Evolutionary conservation across 352 stramenopile species (phyloP).

Genomic region (Phytopythium sindhum): DNA sequence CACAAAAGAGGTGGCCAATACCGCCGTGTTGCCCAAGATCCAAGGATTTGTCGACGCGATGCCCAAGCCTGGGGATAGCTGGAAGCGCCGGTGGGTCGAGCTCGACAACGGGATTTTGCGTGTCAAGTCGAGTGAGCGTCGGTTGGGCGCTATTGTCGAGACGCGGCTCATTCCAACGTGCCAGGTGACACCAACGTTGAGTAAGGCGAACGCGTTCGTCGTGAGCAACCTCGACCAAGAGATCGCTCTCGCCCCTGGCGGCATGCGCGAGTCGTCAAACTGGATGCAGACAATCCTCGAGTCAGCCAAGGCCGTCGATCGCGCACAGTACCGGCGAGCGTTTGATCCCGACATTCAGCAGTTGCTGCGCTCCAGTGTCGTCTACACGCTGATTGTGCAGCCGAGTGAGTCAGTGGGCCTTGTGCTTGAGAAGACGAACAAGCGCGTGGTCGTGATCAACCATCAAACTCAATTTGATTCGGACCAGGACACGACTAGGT

Average conservation of each 20-base stretch:
- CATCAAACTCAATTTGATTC: constrained; percentile 15
- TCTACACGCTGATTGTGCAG: constrained; percentile 42
- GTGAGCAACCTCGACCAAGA: constrained; percentile 47
- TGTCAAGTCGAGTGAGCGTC: constrained; percentile 58
- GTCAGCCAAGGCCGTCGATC: constrained; percentile 20
- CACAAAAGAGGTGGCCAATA: neutral
- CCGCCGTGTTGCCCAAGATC: constrained; percentile 23
- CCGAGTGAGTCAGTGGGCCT: constrained; percentile 25
- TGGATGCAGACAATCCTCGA: constrained; percentile 46
- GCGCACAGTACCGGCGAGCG: constrained; percentile 33
- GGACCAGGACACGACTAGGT: neutral
- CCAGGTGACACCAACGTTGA: constrained; percentile 25
- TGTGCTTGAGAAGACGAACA: constrained; percentile 55
- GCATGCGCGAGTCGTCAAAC: constrained; percentile 30
- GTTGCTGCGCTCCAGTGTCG: constrained; percentile 42
- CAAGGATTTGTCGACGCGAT: constrained; percentile 63
- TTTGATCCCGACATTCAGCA: constrained; percentile 50
- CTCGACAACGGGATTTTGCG: constrained; percentile 63
- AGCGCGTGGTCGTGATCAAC: constrained; percentile 59
- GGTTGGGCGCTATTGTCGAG: constrained; percentile 50
- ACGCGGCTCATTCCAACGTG: constrained; percentile 51
- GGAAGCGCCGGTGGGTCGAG: constrained; percentile 62
- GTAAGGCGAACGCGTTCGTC: constrained; percentile 56
- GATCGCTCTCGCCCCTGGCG: constrained; percentile 41
- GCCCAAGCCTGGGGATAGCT: constrained; percentile 33